Conservation (phyloP, 306 rosid species). For the Cicer cuneatum region DNA sequence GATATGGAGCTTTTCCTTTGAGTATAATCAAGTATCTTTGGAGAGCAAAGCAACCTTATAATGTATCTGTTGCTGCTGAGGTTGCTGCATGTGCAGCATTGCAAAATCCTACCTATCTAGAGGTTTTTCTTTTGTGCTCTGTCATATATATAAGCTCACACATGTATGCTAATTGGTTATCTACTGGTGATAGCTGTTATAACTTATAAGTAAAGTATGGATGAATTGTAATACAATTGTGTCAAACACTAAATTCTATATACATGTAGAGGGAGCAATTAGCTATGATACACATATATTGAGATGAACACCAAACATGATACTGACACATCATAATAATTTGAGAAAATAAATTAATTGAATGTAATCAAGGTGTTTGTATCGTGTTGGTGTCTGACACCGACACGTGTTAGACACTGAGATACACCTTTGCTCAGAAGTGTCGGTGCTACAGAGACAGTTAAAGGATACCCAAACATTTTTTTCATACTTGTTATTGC, state of each 20-base stretch:
- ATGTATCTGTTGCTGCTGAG: slow-evolving; percentile 97
- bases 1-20: slow-evolving; percentile 96
- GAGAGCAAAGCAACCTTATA: slow-evolving; percentile 99
- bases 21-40: slow-evolving; percentile 87
- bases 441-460: too few relatives aligned
- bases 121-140: slow-evolving; percentile 53
- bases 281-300: too few relatives aligned
- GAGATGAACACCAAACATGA: too few relatives aligned
- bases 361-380: too few relatives aligned
- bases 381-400: too few relatives aligned
- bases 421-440: too few relatives aligned
- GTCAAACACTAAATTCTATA: background rate
- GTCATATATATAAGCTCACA: background rate
- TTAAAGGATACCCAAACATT: background rate
- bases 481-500: background rate
- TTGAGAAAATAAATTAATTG: too few relatives aligned
- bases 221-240: background rate
- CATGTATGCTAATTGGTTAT: slow-evolving; percentile 18
- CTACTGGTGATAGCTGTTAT: background rate
- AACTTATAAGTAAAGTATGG: too few relatives aligned
- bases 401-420: too few relatives aligned
- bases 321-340: too few relatives aligned
- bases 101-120: slow-evolving; percentile 84
- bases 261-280: background rate
- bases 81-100: slow-evolving; percentile 91